A percentile compares a stretch with the other conserved stretches of the same genome.
phyloP scores from a whole-genome alignment of 2,329 filamentous ascomycete species.

The Knufia fluminis region DNA sequence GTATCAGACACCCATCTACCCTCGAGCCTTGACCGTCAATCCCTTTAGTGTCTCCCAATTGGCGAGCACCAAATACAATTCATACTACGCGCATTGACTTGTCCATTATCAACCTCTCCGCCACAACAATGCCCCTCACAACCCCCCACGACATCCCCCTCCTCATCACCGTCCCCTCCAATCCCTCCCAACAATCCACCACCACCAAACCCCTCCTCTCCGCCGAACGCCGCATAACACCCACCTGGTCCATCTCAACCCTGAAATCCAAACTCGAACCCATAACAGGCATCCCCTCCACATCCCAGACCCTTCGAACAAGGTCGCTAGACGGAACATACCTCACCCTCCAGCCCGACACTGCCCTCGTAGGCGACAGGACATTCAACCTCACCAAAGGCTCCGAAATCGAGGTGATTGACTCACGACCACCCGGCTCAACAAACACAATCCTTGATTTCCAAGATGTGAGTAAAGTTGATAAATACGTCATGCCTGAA shows the following conservation, averaged over 20 bases:
- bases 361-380: slow-evolving; percentile 12
- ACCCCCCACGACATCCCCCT: slow-evolving; percentile 23
- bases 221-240: slow-evolving; percentile 84
- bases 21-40: too few species aligned
- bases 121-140: slow-evolving; percentile 25
- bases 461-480: slow-evolving; percentile 68
- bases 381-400: slow-evolving; percentile 31
- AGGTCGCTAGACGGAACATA: slow-evolving; percentile 35
- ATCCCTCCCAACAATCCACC: slow-evolving; percentile 16
- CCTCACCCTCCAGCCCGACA: slow-evolving; percentile 12
- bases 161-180: slow-evolving; percentile 21
- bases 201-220: slow-evolving; percentile 36
- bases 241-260: slow-evolving; percentile 78
- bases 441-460: slow-evolving; percentile 67
- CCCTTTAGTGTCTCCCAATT: too few species aligned
- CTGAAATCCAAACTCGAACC: slow-evolving; percentile 84
- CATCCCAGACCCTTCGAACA: slow-evolving; percentile 65
- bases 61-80: too few species aligned
- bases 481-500: slow-evolving; percentile 83
- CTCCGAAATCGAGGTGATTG: slow-evolving; percentile 42
- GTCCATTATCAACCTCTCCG: too few species aligned
- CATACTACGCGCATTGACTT: too few species aligned
- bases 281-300: slow-evolving; percentile 82
- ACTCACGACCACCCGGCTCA: slow-evolving; percentile 69
- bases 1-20: too few species aligned